These are phyloP conservation scores for Saccharomycopsis oosterbeekiorum DNA, from an alignment of 805 yeast genomes.

Conservation along the genomic window DNA sequence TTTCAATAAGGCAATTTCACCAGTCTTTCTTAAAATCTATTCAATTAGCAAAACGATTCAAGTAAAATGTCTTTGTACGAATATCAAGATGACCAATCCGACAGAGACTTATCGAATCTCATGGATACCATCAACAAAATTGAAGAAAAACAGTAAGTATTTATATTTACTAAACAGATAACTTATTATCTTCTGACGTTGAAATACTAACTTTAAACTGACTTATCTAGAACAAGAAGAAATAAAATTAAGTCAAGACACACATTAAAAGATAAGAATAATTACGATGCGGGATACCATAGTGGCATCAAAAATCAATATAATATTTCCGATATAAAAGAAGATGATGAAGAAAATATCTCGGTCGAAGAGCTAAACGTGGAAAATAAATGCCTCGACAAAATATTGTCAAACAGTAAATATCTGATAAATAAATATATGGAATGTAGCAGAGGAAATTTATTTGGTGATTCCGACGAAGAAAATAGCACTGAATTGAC, in stretches of 20 bases:
- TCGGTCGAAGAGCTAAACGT: conserved; percentile 12
- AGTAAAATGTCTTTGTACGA: conserved; percentile 10
- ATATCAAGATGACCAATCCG: conserved; percentile 14
- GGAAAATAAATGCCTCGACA: conserved; percentile 6
- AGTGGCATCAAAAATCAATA: not conserved
- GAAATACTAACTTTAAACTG: not conserved
- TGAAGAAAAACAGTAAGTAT: conserved; percentile 7
- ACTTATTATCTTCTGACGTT: too few relatives aligned
- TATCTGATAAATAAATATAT: not conserved
- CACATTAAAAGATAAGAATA: not conserved
- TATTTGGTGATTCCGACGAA: not conserved
- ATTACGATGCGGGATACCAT: not conserved
- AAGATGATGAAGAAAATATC: not conserved
- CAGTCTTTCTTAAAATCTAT: not conserved
- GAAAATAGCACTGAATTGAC: not conserved
- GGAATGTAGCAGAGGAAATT: not conserved
- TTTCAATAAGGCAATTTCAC: not conserved
- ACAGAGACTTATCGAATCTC: conserved; percentile 16
- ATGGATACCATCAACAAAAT: conserved; percentile 12
- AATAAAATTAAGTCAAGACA: conserved; percentile 10
- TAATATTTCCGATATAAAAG: not conserved
- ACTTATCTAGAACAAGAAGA: conserved; percentile 3
- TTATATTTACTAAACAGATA: not conserved
- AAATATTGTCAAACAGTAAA: not conserved
- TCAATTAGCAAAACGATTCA: not conserved